Conservation (phyloP, 331 rosid species). For the Pyracantha coccinea region DNA sequence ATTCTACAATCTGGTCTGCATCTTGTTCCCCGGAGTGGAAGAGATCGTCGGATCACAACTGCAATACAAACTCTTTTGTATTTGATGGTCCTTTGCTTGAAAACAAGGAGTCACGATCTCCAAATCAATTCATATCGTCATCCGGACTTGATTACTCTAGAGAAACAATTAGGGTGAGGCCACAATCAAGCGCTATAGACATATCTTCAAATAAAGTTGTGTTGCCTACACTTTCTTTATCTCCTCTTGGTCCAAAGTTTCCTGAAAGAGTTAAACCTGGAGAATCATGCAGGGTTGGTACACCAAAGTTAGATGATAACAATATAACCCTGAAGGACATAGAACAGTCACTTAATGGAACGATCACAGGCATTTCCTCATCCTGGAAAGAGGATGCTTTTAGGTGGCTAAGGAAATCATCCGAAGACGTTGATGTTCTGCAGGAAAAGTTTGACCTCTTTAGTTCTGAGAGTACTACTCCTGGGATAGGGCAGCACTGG, state of each 20-base stretch:
- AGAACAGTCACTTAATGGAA: conserved; percentile 34
- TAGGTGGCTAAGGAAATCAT: conserved; percentile 16
- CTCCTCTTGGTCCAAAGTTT: conserved; percentile 58
- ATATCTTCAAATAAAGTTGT: conserved; percentile 25
- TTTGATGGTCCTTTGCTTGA: conserved; percentile 22
- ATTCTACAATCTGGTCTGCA: conserved; percentile 27
- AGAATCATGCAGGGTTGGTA: conserved; percentile 13
- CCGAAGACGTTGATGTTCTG: conserved; percentile 19
- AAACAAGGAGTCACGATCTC: conserved; percentile 21
- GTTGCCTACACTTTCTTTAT: conserved; percentile 42
- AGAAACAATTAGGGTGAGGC: conserved; percentile 20
- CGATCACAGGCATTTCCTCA: conserved; percentile 22
- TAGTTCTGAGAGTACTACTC: conserved; percentile 24
- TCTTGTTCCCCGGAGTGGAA: conserved; percentile 31
- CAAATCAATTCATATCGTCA: conserved; percentile 16
- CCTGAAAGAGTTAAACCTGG: conserved; percentile 24
- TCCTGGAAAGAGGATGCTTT: conserved; percentile 15
- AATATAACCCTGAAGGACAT: conserved; percentile 28
- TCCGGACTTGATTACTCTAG: conserved; percentile 11
- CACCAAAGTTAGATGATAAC: conserved; percentile 22
- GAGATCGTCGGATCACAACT: conserved; percentile 20
- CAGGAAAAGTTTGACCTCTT: conserved; percentile 23
- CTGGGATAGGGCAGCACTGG: conserved; percentile 26
- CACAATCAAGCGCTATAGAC: conserved; percentile 22
- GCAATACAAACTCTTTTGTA: conserved; percentile 15